Evolutionary conservation across 2,329 filamentous ascomycete species (phyloP), one percentile per base, ranked within the genome.

Genomic region (Clonostachys chloroleuca): DNA sequence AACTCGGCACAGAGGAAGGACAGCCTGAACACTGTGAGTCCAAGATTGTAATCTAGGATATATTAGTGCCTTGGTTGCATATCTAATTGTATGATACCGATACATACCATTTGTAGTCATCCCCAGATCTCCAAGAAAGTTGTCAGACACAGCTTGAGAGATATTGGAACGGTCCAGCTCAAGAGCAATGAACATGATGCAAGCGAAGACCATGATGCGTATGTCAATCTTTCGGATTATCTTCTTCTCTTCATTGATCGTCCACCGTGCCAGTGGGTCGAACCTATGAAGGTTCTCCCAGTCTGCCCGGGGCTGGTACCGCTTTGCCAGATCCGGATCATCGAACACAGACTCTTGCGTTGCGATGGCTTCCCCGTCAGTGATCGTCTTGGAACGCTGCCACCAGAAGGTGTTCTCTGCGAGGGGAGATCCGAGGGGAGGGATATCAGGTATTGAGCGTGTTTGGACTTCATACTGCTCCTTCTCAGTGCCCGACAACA

Each of bases 111-210:
- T 64, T 0, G 73, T 77, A 5, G 58, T 68, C 44, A 77, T 51
- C 0, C 55, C 46, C 41, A 77, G 58, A 16, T 76, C 73, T 0
- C 48, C 49, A 1, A 78, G 55, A 30, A 78, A 72, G 45, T 75
- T 72, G 51, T 77, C 73, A 0, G 73, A 70, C 17, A 77, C 48
- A 1, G 74, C 74, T 51, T 77, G 72, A 2, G 54, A 44, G 13
- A 78, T 58, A 51, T 77, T 78, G 6, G 69, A 67, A 0, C 73
- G 62, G 46, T 77, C 74, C 1, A 78, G 62, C 50, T 80, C 74
- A 20, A 80, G 66, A n/a, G 59, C 62, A 48, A 65, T 56, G 40
- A 62, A 61, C 51, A 39, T 39, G 36, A 75, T 54, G 36, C 74
- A 74, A 12, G 36, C 12, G 7, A n/a, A 39, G 36, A 18, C 7